Base-by-base conservation (phyloP, 768 basidiomycete genomes). In the Tulasnella sp. region DNA sequence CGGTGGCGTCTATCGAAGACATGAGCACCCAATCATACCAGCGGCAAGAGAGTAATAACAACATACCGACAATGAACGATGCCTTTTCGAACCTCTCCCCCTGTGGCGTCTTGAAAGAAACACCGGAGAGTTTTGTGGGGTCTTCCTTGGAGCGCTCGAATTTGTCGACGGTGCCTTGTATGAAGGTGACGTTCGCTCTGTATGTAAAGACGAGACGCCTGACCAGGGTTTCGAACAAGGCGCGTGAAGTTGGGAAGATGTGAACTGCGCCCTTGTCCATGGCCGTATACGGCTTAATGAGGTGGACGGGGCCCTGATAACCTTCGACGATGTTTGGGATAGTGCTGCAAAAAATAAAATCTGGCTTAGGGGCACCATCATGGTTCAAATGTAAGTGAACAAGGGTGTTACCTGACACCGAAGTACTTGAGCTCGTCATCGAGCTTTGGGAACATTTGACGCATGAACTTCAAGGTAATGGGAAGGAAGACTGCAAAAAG, bases 1-100 rank as follows among this genome's bases (percentile, higher is more conserved):
- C 72, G 0, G 71, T 70, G 56, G 70, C 71, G 56, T 73, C 72
- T 73, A 34, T 27, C 1, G 11, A 24, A 27, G 15, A 61, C n/a
- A n/a, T 43, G 27, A 32, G 19, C 15, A 15, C 34, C 34, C 5
- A 38, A 5, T 38, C 34, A 15, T n/a, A n/a, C n/a, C 34, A 5
- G 15, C 5, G 34, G 15, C 7, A 38, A 5, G 15, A 38, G 5
- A 15, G 15, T 38, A 21, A 0, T 11, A 10, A 23, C 19, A 7
- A n/a, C 56, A 4, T 26, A 69, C 69, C 70, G 26, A 67, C 58
- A 24, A 70, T 64, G 11, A 71, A 56, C 23, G 59, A 56, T 11
- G 66, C 66, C 9, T 65, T 29, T 21, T 65, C 59, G 3, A 52
- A 38, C 13, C 29, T 21, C 0, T 58, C 45, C 11, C 67, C 68